Conservation (phyloP, 768 basidiomycete species). For the Albatrellus ellisii region DNA sequence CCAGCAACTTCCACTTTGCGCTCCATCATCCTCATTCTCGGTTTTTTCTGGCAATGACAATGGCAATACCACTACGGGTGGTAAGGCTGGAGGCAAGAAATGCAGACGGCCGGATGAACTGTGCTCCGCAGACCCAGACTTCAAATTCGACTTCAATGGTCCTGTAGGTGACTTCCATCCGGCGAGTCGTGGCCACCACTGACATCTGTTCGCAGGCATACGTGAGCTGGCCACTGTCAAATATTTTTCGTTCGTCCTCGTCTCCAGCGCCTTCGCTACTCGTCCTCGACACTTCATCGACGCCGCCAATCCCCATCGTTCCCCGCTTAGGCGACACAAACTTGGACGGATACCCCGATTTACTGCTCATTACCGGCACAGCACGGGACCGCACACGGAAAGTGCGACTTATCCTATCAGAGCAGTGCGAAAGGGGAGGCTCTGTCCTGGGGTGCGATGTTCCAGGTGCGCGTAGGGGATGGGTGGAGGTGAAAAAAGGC, state of each 20-base stretch:
- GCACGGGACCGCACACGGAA: conserved; percentile 26
- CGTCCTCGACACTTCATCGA: conserved; percentile 51
- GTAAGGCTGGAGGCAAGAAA: background rate
- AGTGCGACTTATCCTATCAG: conserved; percentile 51
- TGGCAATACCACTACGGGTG: conserved; percentile 34
- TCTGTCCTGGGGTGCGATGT: conserved; percentile 36
- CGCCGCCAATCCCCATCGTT: conserved; percentile 59
- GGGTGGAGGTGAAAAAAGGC: conserved; percentile 40
- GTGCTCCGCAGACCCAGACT: conserved; percentile 69
- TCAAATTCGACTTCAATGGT: conserved; percentile 43
- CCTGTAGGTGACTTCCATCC: conserved; percentile 2
- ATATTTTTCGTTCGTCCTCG: conserved; percentile 40
- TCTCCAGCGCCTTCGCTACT: conserved; percentile 40
- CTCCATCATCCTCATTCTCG: conserved; percentile 36
- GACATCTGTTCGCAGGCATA: background rate
- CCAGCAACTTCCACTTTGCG: conserved; percentile 75
- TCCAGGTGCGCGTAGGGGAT: conserved; percentile 51
- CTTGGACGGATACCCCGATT: conserved; percentile 89
- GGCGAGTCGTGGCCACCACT: background rate
- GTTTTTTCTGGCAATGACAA: conserved; percentile 24
- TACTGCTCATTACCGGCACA: conserved; percentile 45
- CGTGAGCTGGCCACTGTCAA: conserved; percentile 61
- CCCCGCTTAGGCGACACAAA: conserved; percentile 82
- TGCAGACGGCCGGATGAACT: conserved; percentile 75
- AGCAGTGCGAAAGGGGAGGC: conserved; percentile 35